These are phyloP conservation scores for Conidiobolus coronatus DNA, from an alignment of 371 early-diverging fungal species.

Conservation along the genomic window DNA sequence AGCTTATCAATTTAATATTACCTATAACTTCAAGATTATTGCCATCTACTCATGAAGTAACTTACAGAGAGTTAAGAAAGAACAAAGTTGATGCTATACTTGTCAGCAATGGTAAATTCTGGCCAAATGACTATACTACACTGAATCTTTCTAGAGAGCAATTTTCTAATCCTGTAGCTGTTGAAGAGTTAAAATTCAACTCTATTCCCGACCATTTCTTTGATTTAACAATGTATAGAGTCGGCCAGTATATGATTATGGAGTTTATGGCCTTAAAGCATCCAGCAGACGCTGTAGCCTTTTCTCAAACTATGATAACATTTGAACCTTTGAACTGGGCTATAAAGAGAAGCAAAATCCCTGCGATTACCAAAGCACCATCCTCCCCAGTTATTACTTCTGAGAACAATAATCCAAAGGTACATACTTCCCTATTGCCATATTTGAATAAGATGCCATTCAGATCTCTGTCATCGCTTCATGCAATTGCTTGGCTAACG, in stretches of 20 bases:
- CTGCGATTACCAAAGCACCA: background rate
- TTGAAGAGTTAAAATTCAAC: background rate
- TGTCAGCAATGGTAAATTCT: slow-evolving; percentile 27
- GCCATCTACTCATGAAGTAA: slow-evolving; percentile 27
- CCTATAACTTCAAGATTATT: slow-evolving; percentile 27
- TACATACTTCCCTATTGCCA: background rate
- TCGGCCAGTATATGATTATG: slow-evolving; percentile 2
- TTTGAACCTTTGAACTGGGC: background rate
- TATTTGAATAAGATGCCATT: too few relatives aligned
- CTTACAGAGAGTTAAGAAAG: slow-evolving; percentile 30
- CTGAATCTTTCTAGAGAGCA: background rate
- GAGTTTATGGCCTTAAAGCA: background rate
- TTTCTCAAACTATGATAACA: background rate
- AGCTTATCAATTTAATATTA: slow-evolving; percentile 18
- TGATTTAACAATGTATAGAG: background rate
- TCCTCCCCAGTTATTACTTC: background rate
- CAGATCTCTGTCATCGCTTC: slow-evolving; percentile 17
- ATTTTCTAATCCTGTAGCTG: background rate
- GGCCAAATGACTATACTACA: slow-evolving; percentile 11
- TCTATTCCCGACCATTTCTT: slow-evolving; percentile 7
- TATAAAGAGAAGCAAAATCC: background rate
- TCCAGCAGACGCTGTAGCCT: background rate
- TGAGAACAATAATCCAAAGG: background rate
- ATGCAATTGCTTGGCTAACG: slow-evolving; percentile 30
- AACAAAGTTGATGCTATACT: slow-evolving; percentile 32